Base-by-base conservation (phyloP, 441 rosid species). In the Geranium incanum region DNA sequence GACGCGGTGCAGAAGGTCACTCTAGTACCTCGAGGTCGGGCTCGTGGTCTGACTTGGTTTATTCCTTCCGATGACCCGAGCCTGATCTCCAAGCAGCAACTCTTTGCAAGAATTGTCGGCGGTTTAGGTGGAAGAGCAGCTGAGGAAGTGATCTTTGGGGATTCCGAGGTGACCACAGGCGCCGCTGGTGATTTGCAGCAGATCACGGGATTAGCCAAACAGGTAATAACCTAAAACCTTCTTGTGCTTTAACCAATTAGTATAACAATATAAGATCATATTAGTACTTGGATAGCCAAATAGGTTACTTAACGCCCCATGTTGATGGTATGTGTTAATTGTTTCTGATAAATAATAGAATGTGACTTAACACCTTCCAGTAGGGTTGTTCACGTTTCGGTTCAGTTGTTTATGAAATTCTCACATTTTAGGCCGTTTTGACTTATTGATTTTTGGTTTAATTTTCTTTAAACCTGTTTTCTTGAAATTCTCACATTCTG, bases 171-270 rank as follows among this genome's bases (percentile, higher is more conserved):
- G 80, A 93, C 96, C 59, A 93, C 97, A 6, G 97, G 98, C 3
- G 98, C 96, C n/a, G 96, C 88, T 50, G 87, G 97, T 80, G 98
- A 93, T 83, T 83, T 91, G 87, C 95, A 88, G 84, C 97, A 93
- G 86, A 89, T 91, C 78, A 87, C 96, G 21, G 82, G 96, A 63
- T 79, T 91, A 80, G 98, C 98, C 69, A 93, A 85, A 78, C 97
- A 93, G 95, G 96, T 89, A 77, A 63, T 9, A 50, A 50, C 18
- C 15, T 3, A 41, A 62, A 60, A 68, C 71, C 39, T 65, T 66
- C 62, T 4, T n/a, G 43, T 52, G 36, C 70, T 50, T 60, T 23
- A 19, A 6, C 38, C 15, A 13, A 5, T 13, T 4, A 71, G 73
- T 33, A 50, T 8, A 43, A n/a, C 60, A 21, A 6, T 38, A 38